Evolutionary conservation across 305 asterid species (phyloP).

Genomic region (Fraxinus baroniana): DNA sequence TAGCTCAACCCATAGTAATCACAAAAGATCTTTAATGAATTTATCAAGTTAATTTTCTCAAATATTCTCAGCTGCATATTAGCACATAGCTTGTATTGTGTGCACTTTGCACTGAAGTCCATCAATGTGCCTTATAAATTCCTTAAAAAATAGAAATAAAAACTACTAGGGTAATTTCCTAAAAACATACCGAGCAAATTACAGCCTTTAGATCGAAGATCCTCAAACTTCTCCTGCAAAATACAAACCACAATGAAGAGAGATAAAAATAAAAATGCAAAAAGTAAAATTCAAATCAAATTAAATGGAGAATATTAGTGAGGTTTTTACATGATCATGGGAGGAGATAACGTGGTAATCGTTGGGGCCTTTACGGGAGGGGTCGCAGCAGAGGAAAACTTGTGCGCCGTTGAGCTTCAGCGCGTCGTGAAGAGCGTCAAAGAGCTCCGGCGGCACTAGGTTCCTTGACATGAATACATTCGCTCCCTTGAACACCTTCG

Average conservation of each 20-base stretch:
- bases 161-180: not conserved
- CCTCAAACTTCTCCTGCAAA: slow-evolving; percentile 79
- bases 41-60: not conserved
- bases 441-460: slow-evolving; percentile 88
- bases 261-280: not conserved
- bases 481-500: slow-evolving; percentile 69
- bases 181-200: slow-evolving; percentile 68
- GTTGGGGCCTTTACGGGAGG: slow-evolving; percentile 65
- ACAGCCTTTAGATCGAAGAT: slow-evolving; percentile 78
- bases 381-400: slow-evolving; percentile 81
- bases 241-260: slow-evolving; percentile 6
- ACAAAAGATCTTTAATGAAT: not conserved
- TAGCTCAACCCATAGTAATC: not conserved
- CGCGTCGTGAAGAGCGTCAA: slow-evolving; percentile 90
- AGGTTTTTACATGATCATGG: slow-evolving; percentile 55
- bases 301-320: not conserved
- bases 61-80: not conserved
- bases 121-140: not conserved
- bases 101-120: not conserved
- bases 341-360: slow-evolving; percentile 92
- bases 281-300: slow-evolving; percentile 1
- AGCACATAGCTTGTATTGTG: not conserved
- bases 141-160: not conserved
- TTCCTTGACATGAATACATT: slow-evolving; percentile 78
- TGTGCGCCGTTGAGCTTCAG: slow-evolving; percentile 90